A percentile compares a stretch with the other conserved stretches of the same genome.
Evolutionary conservation across 2,329 filamentous ascomycete species (phyloP).

Genomic region (Aspergillus pseudotamarii): DNA sequence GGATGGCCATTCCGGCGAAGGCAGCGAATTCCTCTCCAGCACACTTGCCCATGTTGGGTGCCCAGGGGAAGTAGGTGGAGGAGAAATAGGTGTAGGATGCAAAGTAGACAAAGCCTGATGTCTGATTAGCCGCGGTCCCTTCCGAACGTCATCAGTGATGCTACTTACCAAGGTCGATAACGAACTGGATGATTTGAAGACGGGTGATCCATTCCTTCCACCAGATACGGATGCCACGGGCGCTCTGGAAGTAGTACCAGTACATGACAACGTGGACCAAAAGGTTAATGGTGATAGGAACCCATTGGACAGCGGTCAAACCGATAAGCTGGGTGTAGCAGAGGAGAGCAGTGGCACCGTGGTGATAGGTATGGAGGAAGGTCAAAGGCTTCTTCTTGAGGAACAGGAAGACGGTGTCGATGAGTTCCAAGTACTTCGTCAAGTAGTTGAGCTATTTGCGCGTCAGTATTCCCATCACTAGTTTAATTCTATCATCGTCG

Average conservation of each 20-base stretch:
- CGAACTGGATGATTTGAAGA: slow-evolving; percentile 94
- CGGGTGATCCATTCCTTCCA: slow-evolving; percentile 99
- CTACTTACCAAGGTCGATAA: slow-evolving; percentile 86
- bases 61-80: slow-evolving; percentile 81
- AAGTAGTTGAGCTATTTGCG: slow-evolving; percentile 83
- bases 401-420: slow-evolving; percentile 96
- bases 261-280: slow-evolving; percentile 98
- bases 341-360: slow-evolving; percentile 92
- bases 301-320: slow-evolving; percentile 91
- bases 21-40: slow-evolving; percentile 97
- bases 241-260: slow-evolving; percentile 99
- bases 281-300: slow-evolving; percentile 89
- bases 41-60: slow-evolving; percentile 83
- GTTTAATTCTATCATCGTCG: not conserved
- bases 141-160: not conserved
- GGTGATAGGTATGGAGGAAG: slow-evolving; percentile 99
- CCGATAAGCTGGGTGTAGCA: slow-evolving; percentile 98
- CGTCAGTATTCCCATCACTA: slow-evolving; percentile 41
- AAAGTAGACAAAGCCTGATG: slow-evolving; percentile 93
- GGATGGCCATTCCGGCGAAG: slow-evolving; percentile 85
- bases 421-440: slow-evolving; percentile 93
- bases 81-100: slow-evolving; percentile 99
- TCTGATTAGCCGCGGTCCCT: slow-evolving; percentile 23
- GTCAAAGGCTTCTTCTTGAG: slow-evolving; percentile 99
- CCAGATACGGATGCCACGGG: slow-evolving; percentile 93